Base-by-base conservation (phyloP, 176 grass and related monocot genomes). In the Zizania latifolia region DNA sequence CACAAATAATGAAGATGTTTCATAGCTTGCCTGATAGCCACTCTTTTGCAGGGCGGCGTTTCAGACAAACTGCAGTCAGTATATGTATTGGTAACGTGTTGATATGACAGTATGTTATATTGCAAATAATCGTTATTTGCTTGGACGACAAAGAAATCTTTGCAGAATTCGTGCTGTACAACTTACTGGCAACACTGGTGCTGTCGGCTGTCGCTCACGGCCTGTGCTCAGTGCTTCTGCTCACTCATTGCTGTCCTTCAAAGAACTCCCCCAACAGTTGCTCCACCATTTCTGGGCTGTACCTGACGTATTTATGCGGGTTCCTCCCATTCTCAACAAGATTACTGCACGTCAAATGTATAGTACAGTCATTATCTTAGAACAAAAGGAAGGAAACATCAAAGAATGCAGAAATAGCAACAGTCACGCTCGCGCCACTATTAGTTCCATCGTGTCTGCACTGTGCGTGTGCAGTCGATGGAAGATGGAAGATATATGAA, bases 291-390 rank as follows among this genome's bases (percentile, higher is more conserved):
- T 87, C 92, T 0, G 92, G 77, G 62, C 80, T 84, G 81, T 96
- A 92, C 58, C 83, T 84, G 24, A 96, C 78, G 65, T 92, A 87
- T 60, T 96, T 89, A 69, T 86, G 77, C 1, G 89, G 86, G 68
- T 96, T 96, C 83, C 92, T 96, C 56, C 78, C 81, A 64, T 84
- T 96, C 72, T 91, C 92, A 43, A 89, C 89, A 41, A 96, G 69
- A 46, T 21, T 83, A 56, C 89, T 96, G 74, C 71, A 65, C 48
- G 53, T 8, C 60, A 78, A 12, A 68, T 68, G n/a, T 46, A 38
- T 53, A 40, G 23, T 23, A 48, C 3, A 19, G 64, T 76, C 46
- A 62, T 62, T 63, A 35, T 48, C 31, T 76, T 17, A 24, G 40
- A 76, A 63, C 8, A 50, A 5, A 2, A 21, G 26, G 35, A 15